Evolutionary conservation across 1,284 basidiomycete genomes (phyloP).

Genomic region (Moesziomyces parantarcticus): DNA sequence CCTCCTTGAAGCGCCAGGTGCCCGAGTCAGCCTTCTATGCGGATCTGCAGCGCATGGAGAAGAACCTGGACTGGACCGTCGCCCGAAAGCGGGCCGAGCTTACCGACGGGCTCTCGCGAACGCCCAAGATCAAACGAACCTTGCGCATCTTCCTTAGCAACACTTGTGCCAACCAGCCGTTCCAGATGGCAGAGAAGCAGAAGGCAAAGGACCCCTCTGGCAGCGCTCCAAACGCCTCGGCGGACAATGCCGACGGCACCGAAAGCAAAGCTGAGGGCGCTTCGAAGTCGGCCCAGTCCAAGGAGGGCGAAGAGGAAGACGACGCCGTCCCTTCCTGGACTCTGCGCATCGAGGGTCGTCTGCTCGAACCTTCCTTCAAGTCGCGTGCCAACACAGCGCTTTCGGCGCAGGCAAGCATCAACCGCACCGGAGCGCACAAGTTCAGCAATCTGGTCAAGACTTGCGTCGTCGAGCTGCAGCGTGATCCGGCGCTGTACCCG

Average conservation of each 20-base stretch:
- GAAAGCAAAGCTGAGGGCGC: constrained; percentile 29
- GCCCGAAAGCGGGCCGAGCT: constrained; percentile 86
- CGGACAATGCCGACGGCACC: constrained; percentile 27
- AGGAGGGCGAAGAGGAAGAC: constrained; percentile 67
- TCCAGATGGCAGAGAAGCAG: constrained; percentile 57
- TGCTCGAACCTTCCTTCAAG: constrained; percentile 72
- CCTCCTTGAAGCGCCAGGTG: constrained; percentile 74
- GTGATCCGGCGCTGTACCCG: constrained; percentile 83
- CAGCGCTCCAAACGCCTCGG: constrained; percentile 16
- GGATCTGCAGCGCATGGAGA: constrained; percentile 86
- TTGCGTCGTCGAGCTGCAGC: constrained; percentile 86
- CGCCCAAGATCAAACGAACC: constrained; percentile 76
- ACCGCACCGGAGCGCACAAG: constrained; percentile 70
- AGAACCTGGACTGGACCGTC: constrained; percentile 94
- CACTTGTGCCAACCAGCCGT: constrained; percentile 81
- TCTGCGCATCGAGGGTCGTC: constrained; percentile 85
- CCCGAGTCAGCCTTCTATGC: constrained; percentile 79
- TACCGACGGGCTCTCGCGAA: constrained; percentile 63
- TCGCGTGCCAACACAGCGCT: constrained; percentile 61
- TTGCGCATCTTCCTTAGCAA: constrained; percentile 89
- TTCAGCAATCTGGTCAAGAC: constrained; percentile 88
- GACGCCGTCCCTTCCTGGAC: constrained; percentile 92
- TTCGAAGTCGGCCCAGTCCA: constrained; percentile 24
- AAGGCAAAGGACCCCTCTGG: constrained; percentile 44
- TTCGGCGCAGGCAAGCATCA: constrained; percentile 60